phyloP scores from a whole-genome alignment of 352 stramenopile species.

The Pythium biforme region DNA sequence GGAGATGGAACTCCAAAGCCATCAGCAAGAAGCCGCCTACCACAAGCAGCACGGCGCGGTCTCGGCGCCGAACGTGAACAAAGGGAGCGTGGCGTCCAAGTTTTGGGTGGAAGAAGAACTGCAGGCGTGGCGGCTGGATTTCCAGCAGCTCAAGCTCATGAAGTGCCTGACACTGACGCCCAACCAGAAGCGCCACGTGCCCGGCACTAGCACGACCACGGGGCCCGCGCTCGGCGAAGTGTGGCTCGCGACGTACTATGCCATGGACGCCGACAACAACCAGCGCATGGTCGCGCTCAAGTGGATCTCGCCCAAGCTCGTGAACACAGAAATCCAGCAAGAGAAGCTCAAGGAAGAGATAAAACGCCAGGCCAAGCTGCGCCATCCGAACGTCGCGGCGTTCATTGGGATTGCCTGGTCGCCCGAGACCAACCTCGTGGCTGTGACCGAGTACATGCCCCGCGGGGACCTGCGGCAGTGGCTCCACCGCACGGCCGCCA shows the following conservation, averaged over 20 bases:
- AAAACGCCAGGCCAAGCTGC: conserved; percentile 52
- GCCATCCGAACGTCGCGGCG: conserved; percentile 59
- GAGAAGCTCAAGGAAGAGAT: conserved; percentile 72
- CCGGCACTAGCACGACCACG: conserved; percentile 27
- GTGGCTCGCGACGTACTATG: conserved; percentile 55
- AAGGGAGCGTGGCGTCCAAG: conserved; percentile 19
- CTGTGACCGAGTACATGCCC: conserved; percentile 73
- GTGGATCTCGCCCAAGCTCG: conserved; percentile 40
- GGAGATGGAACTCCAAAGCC: conserved; percentile 1
- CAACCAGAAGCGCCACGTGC: conserved; percentile 41
- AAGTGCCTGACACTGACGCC: conserved; percentile 52
- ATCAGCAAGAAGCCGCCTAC: conserved; percentile 4
- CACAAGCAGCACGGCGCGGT: not conserved
- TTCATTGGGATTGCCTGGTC: conserved; percentile 79
- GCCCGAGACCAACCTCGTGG: conserved; percentile 57
- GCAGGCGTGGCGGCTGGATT: conserved; percentile 64
- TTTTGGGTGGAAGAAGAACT: conserved; percentile 76
- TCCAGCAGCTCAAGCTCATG: conserved; percentile 54
- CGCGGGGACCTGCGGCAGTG: conserved; percentile 67
- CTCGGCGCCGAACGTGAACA: not conserved
- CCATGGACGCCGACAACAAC: conserved; percentile 27
- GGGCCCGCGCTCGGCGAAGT: conserved; percentile 43
- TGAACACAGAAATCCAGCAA: conserved; percentile 29
- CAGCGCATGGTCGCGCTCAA: conserved; percentile 54
- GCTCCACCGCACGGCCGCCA: conserved; percentile 47